Percentiles rank a stretch among this genome's conserved stretches.
Evolutionary conservation across 108 stramenopile genomes (phyloP).

Genomic region (Stephanodiscus minutulus): DNA sequence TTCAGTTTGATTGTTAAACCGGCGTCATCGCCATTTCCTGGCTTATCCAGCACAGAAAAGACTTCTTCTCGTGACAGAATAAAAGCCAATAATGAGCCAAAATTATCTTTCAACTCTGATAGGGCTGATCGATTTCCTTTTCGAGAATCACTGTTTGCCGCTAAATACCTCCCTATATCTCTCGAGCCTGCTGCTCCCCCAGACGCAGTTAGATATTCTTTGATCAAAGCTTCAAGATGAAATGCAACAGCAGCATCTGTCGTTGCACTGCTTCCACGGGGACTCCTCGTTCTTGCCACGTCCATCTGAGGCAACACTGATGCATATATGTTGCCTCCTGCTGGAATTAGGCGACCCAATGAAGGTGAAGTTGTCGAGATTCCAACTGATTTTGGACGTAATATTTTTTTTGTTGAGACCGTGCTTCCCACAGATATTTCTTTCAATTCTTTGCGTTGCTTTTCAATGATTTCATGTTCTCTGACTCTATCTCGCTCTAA

Average conservation of each 20-base stretch:
- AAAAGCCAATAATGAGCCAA: conserved; percentile 42
- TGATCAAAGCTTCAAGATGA: conserved; percentile 58
- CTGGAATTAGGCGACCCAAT: background rate
- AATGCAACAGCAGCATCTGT: conserved; percentile 28
- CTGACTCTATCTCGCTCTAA: conserved; percentile 34
- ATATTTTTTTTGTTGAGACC: background rate
- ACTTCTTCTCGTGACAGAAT: conserved; percentile 16
- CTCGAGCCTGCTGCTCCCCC: conserved; percentile 74
- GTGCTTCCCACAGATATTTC: background rate
- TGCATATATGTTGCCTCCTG: conserved; percentile 37
- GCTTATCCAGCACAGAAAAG: conserved; percentile 31
- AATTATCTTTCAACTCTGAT: conserved; percentile 49
- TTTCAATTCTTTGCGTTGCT: conserved; percentile 10
- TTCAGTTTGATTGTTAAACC: conserved; percentile 11
- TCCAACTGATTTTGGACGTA: background rate
- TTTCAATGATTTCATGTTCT: conserved; percentile 34
- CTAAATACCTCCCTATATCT: conserved; percentile 76
- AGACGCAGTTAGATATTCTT: conserved; percentile 67
- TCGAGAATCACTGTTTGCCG: conserved; percentile 44
- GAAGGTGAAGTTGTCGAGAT: background rate
- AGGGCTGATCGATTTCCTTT: conserved; percentile 46
- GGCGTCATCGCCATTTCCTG: conserved; percentile 19
- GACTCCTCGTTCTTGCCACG: conserved; percentile 10
- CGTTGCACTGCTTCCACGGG: conserved; percentile 4
- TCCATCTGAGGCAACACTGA: conserved; percentile 37